Conservation (phyloP, 768 basidiomycete genomes). For the Lactarius evosmus region DNA sequence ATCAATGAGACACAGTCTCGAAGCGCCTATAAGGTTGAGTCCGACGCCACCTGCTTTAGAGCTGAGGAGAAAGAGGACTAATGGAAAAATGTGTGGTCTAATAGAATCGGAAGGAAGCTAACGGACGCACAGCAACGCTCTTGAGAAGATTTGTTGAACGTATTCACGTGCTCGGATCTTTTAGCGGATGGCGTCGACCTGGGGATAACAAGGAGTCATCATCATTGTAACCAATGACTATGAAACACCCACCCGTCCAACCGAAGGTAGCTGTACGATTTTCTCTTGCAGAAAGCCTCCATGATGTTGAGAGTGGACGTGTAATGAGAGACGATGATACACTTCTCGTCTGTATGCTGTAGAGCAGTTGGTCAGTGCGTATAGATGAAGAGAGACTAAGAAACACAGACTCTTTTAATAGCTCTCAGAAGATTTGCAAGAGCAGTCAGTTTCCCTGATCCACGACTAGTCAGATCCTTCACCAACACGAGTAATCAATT, state of each 20-base stretch:
- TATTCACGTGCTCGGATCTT: conserved; percentile 82
- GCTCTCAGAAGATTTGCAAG: conserved; percentile 60
- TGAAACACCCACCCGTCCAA: conserved; percentile 69
- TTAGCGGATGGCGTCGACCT: conserved; percentile 77
- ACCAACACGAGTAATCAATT: neutral
- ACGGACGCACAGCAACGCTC: conserved; percentile 60
- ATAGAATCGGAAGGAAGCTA: neutral
- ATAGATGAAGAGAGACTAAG: neutral
- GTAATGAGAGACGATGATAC: conserved; percentile 94
- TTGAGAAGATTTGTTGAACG: conserved; percentile 79
- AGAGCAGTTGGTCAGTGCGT: neutral
- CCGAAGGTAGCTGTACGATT: conserved; percentile 73
- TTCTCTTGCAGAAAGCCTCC: conserved; percentile 78
- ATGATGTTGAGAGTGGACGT: conserved; percentile 92
- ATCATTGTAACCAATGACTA: neutral
- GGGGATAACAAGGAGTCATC: conserved; percentile 8
- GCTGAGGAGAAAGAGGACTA: conserved; percentile 89
- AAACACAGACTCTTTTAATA: conserved; percentile 50
- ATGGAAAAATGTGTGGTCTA: neutral
- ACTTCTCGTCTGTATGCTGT: conserved; percentile 86
- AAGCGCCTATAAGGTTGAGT: conserved; percentile 89
- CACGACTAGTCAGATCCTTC: conserved; percentile 18
- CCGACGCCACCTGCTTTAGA: conserved; percentile 96
- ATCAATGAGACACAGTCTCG: conserved; percentile 81
- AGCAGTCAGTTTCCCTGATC: conserved; percentile 68